Evolutionary conservation across 345 rosid species (phyloP), one percentile per base, ranked within the genome.

Genomic region (Gossypium thurberi): DNA sequence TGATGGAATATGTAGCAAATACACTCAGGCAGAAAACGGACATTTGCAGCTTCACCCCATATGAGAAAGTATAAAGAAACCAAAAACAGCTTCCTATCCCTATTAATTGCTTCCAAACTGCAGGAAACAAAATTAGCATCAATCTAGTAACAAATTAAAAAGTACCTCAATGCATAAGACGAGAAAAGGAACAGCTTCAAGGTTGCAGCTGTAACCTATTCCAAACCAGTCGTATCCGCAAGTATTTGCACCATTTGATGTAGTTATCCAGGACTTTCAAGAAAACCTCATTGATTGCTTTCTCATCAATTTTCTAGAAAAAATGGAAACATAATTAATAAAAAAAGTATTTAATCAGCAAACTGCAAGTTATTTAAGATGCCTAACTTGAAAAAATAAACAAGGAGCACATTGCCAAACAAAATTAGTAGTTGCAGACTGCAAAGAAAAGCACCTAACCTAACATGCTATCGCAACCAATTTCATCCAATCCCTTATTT

Each of bases 11-110:
- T 86, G 77, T 95, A 95, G 87, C 99, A 95, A 77, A 95, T 80
- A 82, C 98, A 91, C 79, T 95, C 99, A 1, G 99, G 99, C 80
- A 95, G 98, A 82, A 92, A 95, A 70, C 99, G 97, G 79, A 91
- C 89, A 83, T 95, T 95, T 77, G 98, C 99, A 80, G 97, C 98
- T 86, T 95, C 99, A 33, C 99, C 99, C 99, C 99, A 95, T 81
- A 95, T 84, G 46, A 91, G 90, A 79, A 91, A 92, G 84, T 95
- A 95, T 56, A 95, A 81, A 43, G 99, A 93, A 77, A 95, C 88
- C 79, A 95, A 85, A 77, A 91, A 92, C 77, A 95, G 89, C 82
- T 95, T 95, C 79, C 96, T 86, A 80, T 95, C 99, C 82, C 85
- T 88, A 65, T 84, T 85, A 80, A 95, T 89, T 64, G 98, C 99